Percentiles rank a stretch among this genome's conserved stretches.
phyloP scores from a whole-genome alignment of 306 rosid genomes.

The Cucurbita ficifolia region DNA sequence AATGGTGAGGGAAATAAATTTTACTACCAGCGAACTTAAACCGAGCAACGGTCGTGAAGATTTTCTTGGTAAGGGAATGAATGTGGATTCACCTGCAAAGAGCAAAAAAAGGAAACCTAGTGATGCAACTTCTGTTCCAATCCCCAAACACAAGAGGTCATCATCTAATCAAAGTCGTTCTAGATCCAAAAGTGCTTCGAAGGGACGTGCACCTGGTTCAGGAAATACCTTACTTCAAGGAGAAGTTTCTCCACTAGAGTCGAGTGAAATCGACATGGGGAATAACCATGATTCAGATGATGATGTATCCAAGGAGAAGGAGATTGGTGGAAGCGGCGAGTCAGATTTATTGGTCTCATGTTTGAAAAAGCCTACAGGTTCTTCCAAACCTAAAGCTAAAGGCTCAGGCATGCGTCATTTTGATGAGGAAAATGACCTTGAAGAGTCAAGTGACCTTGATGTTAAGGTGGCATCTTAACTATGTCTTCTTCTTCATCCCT shows the following conservation, averaged over 20 bases:
- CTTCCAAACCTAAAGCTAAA: conserved; percentile 38
- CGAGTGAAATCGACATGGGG: conserved; percentile 16
- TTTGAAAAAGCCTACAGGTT: conserved; percentile 18
- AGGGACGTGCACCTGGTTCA: conserved; percentile 27
- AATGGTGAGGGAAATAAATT: conserved; percentile 59
- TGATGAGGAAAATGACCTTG: conserved; percentile 34
- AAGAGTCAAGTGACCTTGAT: conserved; percentile 32
- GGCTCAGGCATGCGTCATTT: conserved; percentile 20
- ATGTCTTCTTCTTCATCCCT: background rate
- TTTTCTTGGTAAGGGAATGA: conserved; percentile 26
- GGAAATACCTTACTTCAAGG: conserved; percentile 19
- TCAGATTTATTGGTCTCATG: conserved; percentile 39
- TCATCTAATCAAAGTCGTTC: conserved; percentile 26
- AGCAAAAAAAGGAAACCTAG: conserved; percentile 44
- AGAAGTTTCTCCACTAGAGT: conserved; percentile 13
- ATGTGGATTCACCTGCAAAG: conserved; percentile 17
- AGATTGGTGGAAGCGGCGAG: conserved; percentile 22
- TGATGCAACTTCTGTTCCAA: conserved; percentile 30
- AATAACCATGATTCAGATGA: conserved; percentile 21
- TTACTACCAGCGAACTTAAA: conserved; percentile 44
- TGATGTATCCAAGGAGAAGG: conserved; percentile 27
- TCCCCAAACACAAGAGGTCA: conserved; percentile 52
- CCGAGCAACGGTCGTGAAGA: conserved; percentile 64
- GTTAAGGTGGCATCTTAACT: conserved; percentile 21
- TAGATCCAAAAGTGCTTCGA: conserved; percentile 30